Percentiles rank a stretch among this genome's conserved stretches.
Conservation (phyloP, 1,284 basidiomycete species). For the Trichosporon sp. region DNA sequence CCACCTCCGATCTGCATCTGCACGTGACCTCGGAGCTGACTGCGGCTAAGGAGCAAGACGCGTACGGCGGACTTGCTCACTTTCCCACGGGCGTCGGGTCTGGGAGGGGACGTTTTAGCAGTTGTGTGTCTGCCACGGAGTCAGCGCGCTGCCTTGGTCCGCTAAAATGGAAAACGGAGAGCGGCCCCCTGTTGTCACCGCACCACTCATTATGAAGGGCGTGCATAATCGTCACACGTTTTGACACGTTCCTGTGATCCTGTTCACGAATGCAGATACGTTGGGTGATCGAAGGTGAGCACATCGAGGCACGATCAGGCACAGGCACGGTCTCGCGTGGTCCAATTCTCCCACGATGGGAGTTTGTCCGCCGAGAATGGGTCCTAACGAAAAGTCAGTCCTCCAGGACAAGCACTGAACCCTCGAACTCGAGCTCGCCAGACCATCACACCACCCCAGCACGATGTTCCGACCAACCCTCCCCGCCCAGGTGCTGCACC, state of each 20-base stretch:
- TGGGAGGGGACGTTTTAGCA: no score
- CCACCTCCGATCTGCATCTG: background rate
- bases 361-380: background rate
- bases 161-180: no score
- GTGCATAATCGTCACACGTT: no score
- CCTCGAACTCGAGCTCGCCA: background rate
- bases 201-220: no score
- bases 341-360: background rate
- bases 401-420: background rate
- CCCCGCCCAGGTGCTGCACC: constrained; percentile 42
- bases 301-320: background rate
- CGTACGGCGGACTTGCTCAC: background rate
- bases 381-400: constrained; percentile 16
- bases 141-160: no score
- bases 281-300: background rate
- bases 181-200: no score
- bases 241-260: no score
- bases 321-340: background rate
- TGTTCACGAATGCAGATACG: no score
- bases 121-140: no score
- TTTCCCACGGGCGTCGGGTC: background rate
- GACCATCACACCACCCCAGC: constrained; percentile 22
- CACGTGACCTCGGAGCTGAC: background rate
- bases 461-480: constrained; percentile 24
- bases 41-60: background rate